phyloP scores from a whole-genome alignment of 768 basidiomycete species.

The Dendrothele bispora region DNA sequence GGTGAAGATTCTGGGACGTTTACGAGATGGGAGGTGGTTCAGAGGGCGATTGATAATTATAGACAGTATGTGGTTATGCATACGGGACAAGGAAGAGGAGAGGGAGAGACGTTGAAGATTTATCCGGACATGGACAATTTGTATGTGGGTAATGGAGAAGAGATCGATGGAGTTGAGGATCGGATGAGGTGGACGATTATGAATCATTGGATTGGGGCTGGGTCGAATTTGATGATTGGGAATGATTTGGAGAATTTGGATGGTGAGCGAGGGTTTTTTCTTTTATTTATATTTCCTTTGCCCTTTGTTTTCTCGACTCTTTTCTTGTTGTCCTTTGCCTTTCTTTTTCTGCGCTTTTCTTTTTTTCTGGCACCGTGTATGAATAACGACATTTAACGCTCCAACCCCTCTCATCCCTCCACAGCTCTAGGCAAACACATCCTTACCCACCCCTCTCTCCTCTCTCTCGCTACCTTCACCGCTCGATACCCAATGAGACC shows the following conservation, averaged over 20 bases:
- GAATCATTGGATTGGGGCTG: constrained; percentile 10
- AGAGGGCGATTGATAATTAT: constrained; percentile 11
- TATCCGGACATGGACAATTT: constrained; percentile 12
- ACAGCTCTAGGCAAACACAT: background rate
- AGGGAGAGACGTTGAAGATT: constrained; percentile 3
- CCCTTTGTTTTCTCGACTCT: no score
- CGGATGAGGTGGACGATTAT: constrained; percentile 3
- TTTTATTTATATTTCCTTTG: background rate
- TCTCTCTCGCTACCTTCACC: constrained; percentile 3
- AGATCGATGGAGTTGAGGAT: background rate
- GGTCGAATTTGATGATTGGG: constrained; percentile 8
- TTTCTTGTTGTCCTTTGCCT: no score
- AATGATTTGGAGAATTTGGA: constrained; percentile 8
- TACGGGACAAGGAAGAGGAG: constrained; percentile 2
- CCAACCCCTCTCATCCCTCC: no score
- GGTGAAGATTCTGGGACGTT: constrained; percentile 3
- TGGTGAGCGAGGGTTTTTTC: background rate
- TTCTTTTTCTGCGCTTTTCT: no score
- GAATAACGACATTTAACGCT: no score
- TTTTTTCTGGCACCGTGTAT: no score
- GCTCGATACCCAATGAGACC: constrained; percentile 4
- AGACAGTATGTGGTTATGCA: constrained; percentile 8
- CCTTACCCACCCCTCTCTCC: background rate
- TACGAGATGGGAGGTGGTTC: constrained; percentile 7
- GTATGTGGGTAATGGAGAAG: constrained; percentile 3